Conservation (phyloP, 1,139 yeast species). For the Suhomyces guaymorum region DNA sequence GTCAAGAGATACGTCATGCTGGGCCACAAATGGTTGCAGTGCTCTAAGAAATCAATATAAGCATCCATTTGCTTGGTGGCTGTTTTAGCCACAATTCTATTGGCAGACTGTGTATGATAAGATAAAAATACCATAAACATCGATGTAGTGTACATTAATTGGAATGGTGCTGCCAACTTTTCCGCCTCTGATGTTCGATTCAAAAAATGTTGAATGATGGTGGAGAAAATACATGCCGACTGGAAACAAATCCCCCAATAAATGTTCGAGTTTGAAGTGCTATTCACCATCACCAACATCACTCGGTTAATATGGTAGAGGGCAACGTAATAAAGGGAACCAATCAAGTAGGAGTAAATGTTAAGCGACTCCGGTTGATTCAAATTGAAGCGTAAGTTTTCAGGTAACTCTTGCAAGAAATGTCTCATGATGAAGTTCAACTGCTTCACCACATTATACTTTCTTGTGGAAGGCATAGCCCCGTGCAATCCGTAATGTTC, state of each 20-base stretch:
- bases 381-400: conserved; percentile 10
- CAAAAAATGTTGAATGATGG: conserved; percentile 12
- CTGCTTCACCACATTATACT: conserved; percentile 14
- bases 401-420: conserved; percentile 13
- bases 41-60: conserved; percentile 15
- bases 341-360: conserved; percentile 13
- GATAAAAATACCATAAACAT: conserved; percentile 17
- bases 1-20: conserved; percentile 15
- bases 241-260: conserved; percentile 18
- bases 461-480: conserved; percentile 6
- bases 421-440: conserved; percentile 15
- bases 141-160: conserved; percentile 15
- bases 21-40: conserved; percentile 18
- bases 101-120: conserved; percentile 18
- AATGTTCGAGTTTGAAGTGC: conserved; percentile 7
- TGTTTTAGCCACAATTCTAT: conserved; percentile 16
- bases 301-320: conserved; percentile 18
- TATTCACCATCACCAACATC: conserved; percentile 10
- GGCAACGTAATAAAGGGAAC: conserved; percentile 14
- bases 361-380: conserved; percentile 12
- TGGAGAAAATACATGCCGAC: conserved; percentile 13
- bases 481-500: conserved; percentile 13
- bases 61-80: conserved; percentile 15
- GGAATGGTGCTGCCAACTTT: conserved; percentile 12
- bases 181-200: conserved; percentile 6